Evolutionary conservation across 208 protist genomes (phyloP).

Genomic region (Leishmania guyanensis): DNA sequence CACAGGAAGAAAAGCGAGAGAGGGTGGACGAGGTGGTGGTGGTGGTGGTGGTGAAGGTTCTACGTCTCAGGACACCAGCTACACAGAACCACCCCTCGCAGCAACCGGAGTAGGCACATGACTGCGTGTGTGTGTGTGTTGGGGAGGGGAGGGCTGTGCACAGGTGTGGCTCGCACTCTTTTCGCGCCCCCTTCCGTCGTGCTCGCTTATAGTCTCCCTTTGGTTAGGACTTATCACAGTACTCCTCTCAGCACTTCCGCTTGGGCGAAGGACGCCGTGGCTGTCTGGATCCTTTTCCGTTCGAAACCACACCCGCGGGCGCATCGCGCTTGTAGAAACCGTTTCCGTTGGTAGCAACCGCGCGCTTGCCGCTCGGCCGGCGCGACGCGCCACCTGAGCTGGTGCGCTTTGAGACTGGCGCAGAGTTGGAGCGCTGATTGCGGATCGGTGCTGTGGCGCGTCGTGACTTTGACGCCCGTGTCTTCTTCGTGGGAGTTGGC

Average conservation of each 20-base stretch:
- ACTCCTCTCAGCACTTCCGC: background rate
- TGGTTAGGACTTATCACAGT: background rate
- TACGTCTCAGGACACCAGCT: background rate
- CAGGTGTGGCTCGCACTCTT: background rate
- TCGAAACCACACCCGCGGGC: background rate
- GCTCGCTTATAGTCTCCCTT: background rate
- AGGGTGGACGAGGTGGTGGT: no score
- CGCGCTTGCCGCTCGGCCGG: background rate
- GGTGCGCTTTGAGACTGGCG: background rate
- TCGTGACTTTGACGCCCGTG: background rate
- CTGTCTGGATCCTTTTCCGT: background rate
- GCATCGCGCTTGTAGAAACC: background rate
- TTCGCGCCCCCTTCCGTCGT: background rate
- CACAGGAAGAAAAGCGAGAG: background rate
- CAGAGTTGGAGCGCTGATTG: background rate
- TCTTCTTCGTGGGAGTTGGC: constrained; percentile 3
- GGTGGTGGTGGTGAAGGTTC: background rate
- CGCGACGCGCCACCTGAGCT: background rate
- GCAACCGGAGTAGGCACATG: background rate
- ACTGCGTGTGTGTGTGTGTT: background rate
- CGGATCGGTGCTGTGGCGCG: background rate
- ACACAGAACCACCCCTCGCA: background rate
- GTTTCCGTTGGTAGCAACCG: constrained; percentile 1
- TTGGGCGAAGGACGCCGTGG: background rate
- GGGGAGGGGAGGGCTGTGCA: background rate